Evolutionary conservation across 768 basidiomycete species (phyloP).

Genomic region (Rhizopogon rudus): DNA sequence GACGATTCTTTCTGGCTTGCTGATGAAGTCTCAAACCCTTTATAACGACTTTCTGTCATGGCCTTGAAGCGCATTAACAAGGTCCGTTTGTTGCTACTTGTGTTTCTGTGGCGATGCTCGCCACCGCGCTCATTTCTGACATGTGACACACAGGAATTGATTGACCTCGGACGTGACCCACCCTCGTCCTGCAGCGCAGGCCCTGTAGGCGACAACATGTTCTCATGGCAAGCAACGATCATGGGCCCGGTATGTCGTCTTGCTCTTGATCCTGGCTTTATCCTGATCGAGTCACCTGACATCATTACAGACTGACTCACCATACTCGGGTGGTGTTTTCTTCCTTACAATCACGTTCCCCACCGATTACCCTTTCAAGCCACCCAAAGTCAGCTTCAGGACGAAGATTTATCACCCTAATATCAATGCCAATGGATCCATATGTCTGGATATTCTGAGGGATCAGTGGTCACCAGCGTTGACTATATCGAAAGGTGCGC

Average conservation of each 20-base stretch:
- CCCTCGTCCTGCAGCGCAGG: conserved; percentile 99
- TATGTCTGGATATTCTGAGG: conserved; percentile 96
- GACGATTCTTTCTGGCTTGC: conserved; percentile 11
- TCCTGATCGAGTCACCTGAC: conserved; percentile 17
- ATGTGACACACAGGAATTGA: conserved; percentile 70
- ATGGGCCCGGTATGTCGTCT: conserved; percentile 87
- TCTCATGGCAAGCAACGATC: conserved; percentile 99
- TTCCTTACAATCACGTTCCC: conserved; percentile 94
- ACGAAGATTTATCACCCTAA: conserved; percentile 99
- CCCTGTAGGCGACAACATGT: conserved; percentile 96
- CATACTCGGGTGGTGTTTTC: conserved; percentile 98
- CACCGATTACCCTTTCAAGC: conserved; percentile 99
- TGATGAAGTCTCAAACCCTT: conserved; percentile 12
- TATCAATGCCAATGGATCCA: conserved; percentile 99
- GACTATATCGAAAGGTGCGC: conserved; percentile 95
- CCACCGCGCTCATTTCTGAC: conserved; percentile 11
- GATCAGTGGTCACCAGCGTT: conserved; percentile 99
- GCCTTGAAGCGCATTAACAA: conserved; percentile 99
- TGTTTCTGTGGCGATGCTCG: conserved; percentile 13
- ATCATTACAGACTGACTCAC: conserved; percentile 79
- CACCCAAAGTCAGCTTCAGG: conserved; percentile 99
- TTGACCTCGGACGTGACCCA: conserved; percentile 99
- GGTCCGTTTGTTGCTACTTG: conserved; percentile 38
- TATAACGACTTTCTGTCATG: conserved; percentile 43
- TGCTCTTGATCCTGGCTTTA: conserved; percentile 1